Base-by-base conservation (phyloP, 2,329 filamentous ascomycete genomes). In the Hypomyces perniciosus region DNA sequence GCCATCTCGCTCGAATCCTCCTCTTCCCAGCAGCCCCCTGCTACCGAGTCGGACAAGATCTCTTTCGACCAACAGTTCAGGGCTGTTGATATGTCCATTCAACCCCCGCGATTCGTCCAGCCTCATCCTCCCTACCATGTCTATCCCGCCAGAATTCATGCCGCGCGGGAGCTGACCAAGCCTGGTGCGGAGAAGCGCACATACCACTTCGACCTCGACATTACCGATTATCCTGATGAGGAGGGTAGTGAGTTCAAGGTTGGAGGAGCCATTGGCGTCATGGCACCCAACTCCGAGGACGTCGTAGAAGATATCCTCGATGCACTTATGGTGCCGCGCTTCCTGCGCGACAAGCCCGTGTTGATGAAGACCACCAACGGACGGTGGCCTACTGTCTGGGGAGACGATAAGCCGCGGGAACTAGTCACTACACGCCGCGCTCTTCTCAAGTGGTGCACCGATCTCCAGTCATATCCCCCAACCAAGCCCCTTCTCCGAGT, bases 351-450 rank as follows among this genome's bases (percentile, higher is more conserved):
- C 71, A 93, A 89, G 75, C 85, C 86, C 10, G 79, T 96, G 13
- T 74, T 86, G 13, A 72, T 97, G 59, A 84, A 84, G 66, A 97
- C 93, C 0, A 82, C 79, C 34, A 81, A 78, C 54, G 92, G 92
- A 33, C 81, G 93, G 45, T 99, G 92, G 92, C 93, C 93, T 4
- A 99, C 93, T 1, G 95, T 99, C 45, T 99, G 93, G 93, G 93
- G 92, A 39, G 89, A 95, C 2, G 92, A 97, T 20, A 72, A 88
- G 68, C 71, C 91, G 6, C 83, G 93, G 51, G 85, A 93, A 65
- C 75, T 99, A n/a, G 76, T 91, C 50, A 96, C 92, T 4, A 97
- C 91, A 0, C 84, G 92, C 44, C 81, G 92, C 45, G 92, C 95
- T 66, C 75, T 99, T n/a, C 75, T 99, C 50, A 95, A 87, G 8